Base-by-base conservation (phyloP, 2,329 filamentous ascomycete genomes). In the Phialocephala subalpina region DNA sequence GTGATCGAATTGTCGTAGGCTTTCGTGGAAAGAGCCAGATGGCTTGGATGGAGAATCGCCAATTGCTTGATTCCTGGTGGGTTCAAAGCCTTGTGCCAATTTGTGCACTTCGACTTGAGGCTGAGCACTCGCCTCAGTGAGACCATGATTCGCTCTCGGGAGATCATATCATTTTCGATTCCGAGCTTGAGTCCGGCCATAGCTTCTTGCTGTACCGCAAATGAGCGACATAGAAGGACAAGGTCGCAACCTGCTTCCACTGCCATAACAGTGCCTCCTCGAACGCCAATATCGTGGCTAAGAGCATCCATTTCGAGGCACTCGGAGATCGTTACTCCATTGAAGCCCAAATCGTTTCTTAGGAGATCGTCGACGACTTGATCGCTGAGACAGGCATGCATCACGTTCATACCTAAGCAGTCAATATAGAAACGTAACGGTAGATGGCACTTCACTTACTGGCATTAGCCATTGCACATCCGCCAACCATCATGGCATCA, bases 281-380 rank as follows among this genome's bases (percentile, higher is more conserved):
- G 94, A 20, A 99, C 94, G n/a, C 95, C 95, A 58, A 98, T 96
- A 73, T 97, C 97, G 75, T 97, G 93, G 70, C 93, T 96, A 9
- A 98, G 85, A 0, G 94, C 94, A 75, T 97, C 94, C 95, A 98
- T 98, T 77, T 97, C 95, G 8, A 98, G 81, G 71, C 95, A 98
- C 76, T 98, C 95, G 0, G 94, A 97, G 58, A 98, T 93, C 27
- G 96, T 94, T 2, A 98, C 94, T 1, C 95, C 95, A 58, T 93
- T 87, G 73, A 98, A 98, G 2, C 92, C 91, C 27, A 98, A 86
- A 70, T 97, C 94, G 66, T 91, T 91, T n/a, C 95, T 87, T 3
- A 98, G 82, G 25, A 97, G 81, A 65, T 96, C 93, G 74, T 97
- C 92, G 2, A 98, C 94, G 0, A 98, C 93, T 77, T 97, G 93